Percentiles rank a stretch among this genome's conserved stretches.
These are phyloP conservation scores for Pelargonium cotyledonis DNA, from an alignment of 441 rosid species.

Conservation along the genomic window DNA sequence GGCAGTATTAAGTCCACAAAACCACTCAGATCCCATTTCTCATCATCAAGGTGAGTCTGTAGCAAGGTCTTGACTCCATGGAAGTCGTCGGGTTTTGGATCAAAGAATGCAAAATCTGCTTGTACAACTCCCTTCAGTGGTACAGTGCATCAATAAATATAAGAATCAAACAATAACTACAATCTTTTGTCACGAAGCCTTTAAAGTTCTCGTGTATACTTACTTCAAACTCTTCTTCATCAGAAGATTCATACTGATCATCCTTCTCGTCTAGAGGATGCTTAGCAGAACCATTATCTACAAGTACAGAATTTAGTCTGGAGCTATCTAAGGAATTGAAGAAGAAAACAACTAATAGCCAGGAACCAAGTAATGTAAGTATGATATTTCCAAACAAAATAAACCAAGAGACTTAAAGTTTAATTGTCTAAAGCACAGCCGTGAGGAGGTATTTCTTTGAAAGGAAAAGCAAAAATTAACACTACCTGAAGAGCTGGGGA, in stretches of 20 bases:
- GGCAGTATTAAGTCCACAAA: slow-evolving; percentile 74
- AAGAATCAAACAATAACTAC: not conserved
- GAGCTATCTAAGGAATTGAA: not conserved
- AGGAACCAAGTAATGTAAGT: not conserved
- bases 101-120: slow-evolving; percentile 88
- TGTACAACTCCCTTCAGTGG: slow-evolving; percentile 56
- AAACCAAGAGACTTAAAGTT: not conserved
- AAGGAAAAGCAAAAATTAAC: not conserved
- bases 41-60: slow-evolving; percentile 55
- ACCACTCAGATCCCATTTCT: slow-evolving; percentile 80
- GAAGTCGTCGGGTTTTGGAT: slow-evolving; percentile 70
- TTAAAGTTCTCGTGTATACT: slow-evolving; percentile 10
- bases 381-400: not conserved
- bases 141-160: not conserved
- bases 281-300: slow-evolving; percentile 31
- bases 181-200: not conserved
- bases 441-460: not conserved
- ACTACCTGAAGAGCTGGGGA: slow-evolving; percentile 29
- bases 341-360: not conserved
- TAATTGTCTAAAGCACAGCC: not conserved
- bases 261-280: slow-evolving; percentile 17
- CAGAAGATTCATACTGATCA: slow-evolving; percentile 40
- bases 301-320: not conserved
- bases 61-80: slow-evolving; percentile 67
- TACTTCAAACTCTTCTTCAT: slow-evolving; percentile 62